These are phyloP conservation scores for Geum urbanum DNA, from an alignment of 306 rosid species.

Conservation along the genomic window DNA sequence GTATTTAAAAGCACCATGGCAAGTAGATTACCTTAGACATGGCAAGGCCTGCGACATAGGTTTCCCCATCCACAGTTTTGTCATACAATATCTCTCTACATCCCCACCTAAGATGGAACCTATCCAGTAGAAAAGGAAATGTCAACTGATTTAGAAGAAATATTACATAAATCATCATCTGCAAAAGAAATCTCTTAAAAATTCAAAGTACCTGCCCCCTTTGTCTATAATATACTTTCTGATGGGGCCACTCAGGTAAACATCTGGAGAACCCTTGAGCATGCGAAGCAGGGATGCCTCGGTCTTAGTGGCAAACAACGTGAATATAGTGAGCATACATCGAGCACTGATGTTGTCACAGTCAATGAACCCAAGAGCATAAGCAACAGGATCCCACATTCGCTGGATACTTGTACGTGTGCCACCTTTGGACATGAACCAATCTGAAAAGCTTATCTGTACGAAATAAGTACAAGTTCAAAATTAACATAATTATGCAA, in stretches of 20 bases:
- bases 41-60: conserved; percentile 64
- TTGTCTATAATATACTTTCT: conserved; percentile 80
- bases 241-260: conserved; percentile 90
- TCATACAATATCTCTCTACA: conserved; percentile 83
- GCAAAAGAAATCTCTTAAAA: conserved; percentile 8
- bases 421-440: conserved; percentile 99
- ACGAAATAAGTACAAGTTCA: conserved; percentile 13
- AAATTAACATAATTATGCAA: conserved; percentile 14
- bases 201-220: conserved; percentile 76
- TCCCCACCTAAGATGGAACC: conserved; percentile 99
- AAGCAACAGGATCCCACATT: conserved; percentile 99
- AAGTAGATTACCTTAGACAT: conserved; percentile 64
- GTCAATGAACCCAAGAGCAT: conserved; percentile 98
- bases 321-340: conserved; percentile 97
- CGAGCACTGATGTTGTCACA: conserved; percentile 98
- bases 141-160: conserved; percentile 14
- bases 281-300: conserved; percentile 96
- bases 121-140: conserved; percentile 41
- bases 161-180: background rate
- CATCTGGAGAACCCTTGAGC: conserved; percentile 98
- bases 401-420: conserved; percentile 74
- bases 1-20: background rate
- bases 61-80: conserved; percentile 64
- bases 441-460: conserved; percentile 95
- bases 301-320: conserved; percentile 93